These are phyloP conservation scores for Apiospora saccharicola DNA, from an alignment of 2,329 filamentous ascomycete species.

Conservation along the genomic window DNA sequence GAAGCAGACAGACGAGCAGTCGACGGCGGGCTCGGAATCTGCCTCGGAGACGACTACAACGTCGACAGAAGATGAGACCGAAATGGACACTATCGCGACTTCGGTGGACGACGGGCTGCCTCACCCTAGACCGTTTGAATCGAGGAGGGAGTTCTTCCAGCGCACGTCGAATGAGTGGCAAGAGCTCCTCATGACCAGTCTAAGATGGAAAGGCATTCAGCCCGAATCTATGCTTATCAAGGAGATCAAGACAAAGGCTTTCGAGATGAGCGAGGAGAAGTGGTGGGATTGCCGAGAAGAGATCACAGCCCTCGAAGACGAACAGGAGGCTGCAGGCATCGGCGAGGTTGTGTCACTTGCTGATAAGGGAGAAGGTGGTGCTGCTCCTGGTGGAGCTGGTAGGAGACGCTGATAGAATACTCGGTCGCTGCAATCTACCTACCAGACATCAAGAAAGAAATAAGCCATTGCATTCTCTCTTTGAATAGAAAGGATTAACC, in stretches of 20 bases:
- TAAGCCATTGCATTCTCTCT: neutral
- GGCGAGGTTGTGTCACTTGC: constrained; percentile 90
- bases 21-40: constrained; percentile 48
- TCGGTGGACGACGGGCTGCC: constrained; percentile 78
- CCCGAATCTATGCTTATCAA: constrained; percentile 79
- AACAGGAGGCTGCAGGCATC: constrained; percentile 94
- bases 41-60: constrained; percentile 37
- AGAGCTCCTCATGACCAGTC: constrained; percentile 78
- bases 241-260: constrained; percentile 91
- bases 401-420: constrained; percentile 32
- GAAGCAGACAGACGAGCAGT: constrained; percentile 54
- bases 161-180: constrained; percentile 92
- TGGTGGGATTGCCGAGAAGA: constrained; percentile 99
- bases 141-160: constrained; percentile 88
- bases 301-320: constrained; percentile 88
- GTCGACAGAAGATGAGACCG: constrained; percentile 53
- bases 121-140: constrained; percentile 83
- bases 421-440: too few relatives aligned
- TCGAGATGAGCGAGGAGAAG: constrained; percentile 90
- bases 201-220: constrained; percentile 72
- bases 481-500: neutral
- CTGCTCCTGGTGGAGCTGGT: constrained; percentile 54
- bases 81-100: constrained; percentile 53
- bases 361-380: constrained; percentile 67
- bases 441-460: neutral